A percentile compares a stretch with the other conserved stretches of the same genome.
phyloP scores from a whole-genome alignment of 2,329 filamentous ascomycete genomes.

The Diaporthe australafricana region DNA sequence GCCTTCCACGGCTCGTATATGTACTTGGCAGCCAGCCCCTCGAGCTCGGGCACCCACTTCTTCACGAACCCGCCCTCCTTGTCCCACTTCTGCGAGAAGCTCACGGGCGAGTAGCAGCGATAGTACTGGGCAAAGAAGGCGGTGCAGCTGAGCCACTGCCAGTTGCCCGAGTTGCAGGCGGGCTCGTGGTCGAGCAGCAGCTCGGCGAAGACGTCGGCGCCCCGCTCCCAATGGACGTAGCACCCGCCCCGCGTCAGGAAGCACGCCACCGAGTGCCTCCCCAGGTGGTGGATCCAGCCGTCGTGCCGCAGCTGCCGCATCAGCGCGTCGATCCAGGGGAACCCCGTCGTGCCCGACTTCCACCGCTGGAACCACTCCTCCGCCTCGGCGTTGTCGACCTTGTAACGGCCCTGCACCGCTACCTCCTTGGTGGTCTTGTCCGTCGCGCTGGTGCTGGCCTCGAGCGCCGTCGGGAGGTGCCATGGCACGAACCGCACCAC shows the following conservation, averaged over 20 bases:
- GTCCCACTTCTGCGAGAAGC: slow-evolving; percentile 83
- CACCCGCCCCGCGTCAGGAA: slow-evolving; percentile 85
- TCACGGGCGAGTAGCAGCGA: slow-evolving; percentile 76
- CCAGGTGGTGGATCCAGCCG: slow-evolving; percentile 85
- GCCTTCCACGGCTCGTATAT: slow-evolving; percentile 87
- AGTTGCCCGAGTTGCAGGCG: slow-evolving; percentile 80
- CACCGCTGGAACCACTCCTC: slow-evolving; percentile 77
- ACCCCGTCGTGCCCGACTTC: slow-evolving; percentile 77
- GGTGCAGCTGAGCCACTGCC: slow-evolving; percentile 82
- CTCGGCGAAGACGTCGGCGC: slow-evolving; percentile 83
- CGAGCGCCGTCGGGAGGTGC: slow-evolving; percentile 75
- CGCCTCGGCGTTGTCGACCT: slow-evolving; percentile 71
- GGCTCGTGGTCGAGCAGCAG: slow-evolving; percentile 80
- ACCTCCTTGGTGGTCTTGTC: slow-evolving; percentile 56
- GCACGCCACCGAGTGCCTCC: slow-evolving; percentile 81
- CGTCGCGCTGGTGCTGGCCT: slow-evolving; percentile 47
- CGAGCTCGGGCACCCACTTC: slow-evolving; percentile 75
- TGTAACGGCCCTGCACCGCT: slow-evolving; percentile 61
- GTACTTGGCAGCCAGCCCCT: slow-evolving; percentile 71
- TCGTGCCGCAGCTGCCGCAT: slow-evolving; percentile 80
- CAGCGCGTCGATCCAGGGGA: slow-evolving; percentile 84
- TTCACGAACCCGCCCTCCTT: slow-evolving; percentile 73
- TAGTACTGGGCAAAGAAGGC: slow-evolving; percentile 82
- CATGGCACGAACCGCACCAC: slow-evolving; percentile 82
- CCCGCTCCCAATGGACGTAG: slow-evolving; percentile 83